Percentiles rank a stretch among this genome's conserved stretches.
Conservation (phyloP, 2,329 filamentous ascomycete genomes). For the Graphilbum ipis-grandicollis region DNA sequence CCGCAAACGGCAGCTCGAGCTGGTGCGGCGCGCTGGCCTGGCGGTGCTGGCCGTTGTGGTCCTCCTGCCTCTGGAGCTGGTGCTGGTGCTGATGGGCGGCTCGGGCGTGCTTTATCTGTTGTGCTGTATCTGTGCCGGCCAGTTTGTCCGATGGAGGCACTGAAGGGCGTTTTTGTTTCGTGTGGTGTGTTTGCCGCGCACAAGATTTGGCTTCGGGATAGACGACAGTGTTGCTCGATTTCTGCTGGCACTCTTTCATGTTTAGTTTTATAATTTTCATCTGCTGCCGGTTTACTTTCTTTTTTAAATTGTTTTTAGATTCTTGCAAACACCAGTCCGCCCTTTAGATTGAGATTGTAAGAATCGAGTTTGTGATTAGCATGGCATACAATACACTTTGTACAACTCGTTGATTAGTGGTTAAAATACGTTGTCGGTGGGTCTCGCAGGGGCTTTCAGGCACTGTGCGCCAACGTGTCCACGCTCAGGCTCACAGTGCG, state of each 20-base stretch:
- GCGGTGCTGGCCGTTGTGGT: constrained; percentile 25
- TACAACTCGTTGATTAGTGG: too few relatives aligned
- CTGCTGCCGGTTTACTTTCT: too few relatives aligned
- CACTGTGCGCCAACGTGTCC: too few relatives aligned
- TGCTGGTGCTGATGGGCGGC: constrained; percentile 18
- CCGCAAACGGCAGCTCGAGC: constrained; percentile 21
- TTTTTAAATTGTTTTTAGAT: too few relatives aligned
- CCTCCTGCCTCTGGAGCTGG: constrained; percentile 26
- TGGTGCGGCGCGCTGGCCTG: constrained; percentile 24
- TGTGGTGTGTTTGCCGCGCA: too few relatives aligned
- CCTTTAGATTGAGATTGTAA: too few relatives aligned
- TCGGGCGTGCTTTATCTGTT: constrained; percentile 21
- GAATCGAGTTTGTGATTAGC: too few relatives aligned
- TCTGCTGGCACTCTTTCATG: background rate
- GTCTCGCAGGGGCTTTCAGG: too few relatives aligned
- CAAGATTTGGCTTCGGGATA: constrained; percentile 3
- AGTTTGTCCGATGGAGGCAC: constrained; percentile 4
- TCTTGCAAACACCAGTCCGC: too few relatives aligned
- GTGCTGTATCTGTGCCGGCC: constrained; percentile 13
- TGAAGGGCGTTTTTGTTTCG: constrained; percentile 2
- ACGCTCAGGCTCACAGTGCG: too few relatives aligned
- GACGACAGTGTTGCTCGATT: constrained; percentile 1
- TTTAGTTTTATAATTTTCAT: background rate
- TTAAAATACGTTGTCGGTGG: too few relatives aligned
- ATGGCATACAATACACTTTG: too few relatives aligned